Evolutionary conservation across 495 filamentous ascomycete genomes (phyloP).

Genomic region (Neurospora intermedia): DNA sequence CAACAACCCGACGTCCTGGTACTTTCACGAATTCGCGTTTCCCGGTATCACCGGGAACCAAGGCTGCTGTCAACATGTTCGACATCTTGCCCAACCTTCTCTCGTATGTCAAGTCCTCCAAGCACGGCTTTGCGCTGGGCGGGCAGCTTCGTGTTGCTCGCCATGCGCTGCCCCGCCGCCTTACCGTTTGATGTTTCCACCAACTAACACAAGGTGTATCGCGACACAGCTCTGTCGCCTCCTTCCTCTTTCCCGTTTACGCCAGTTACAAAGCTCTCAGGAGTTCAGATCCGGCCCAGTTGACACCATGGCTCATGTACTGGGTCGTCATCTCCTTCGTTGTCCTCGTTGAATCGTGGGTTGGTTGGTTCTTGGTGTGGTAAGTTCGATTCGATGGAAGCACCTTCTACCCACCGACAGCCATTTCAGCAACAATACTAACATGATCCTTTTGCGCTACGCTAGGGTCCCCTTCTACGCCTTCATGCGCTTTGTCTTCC

Average conservation of each 20-base stretch:
- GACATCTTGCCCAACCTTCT: conserved; percentile 69
- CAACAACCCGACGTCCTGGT: neutral
- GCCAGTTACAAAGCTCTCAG: conserved; percentile 97
- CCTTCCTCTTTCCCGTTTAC: conserved; percentile 91
- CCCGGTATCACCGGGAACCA: neutral
- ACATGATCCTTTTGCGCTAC: neutral
- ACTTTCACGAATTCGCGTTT: neutral
- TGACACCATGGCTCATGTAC: conserved; percentile 99
- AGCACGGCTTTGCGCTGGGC: neutral
- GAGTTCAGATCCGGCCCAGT: conserved; percentile 76
- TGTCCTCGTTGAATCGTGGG: conserved; percentile 77
- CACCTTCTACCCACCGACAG: neutral
- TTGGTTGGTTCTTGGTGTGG: conserved; percentile 75
- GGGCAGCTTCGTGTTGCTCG: conserved; percentile 1
- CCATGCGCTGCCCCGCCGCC: neutral
- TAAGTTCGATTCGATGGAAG: conserved; percentile 20
- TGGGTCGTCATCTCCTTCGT: conserved; percentile 86
- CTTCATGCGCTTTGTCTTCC: conserved; percentile 76
- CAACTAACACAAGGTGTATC: conserved; percentile 2
- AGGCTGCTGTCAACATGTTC: conserved; percentile 49
- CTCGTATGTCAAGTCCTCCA: conserved; percentile 47
- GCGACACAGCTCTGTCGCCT: conserved; percentile 60
- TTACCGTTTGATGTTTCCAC: neutral
- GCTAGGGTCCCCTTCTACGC: conserved; percentile 84
- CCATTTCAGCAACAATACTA: neutral